These are phyloP conservation scores for Glycine latifolia DNA, from an alignment of 306 rosid genomes.

Conservation along the genomic window DNA sequence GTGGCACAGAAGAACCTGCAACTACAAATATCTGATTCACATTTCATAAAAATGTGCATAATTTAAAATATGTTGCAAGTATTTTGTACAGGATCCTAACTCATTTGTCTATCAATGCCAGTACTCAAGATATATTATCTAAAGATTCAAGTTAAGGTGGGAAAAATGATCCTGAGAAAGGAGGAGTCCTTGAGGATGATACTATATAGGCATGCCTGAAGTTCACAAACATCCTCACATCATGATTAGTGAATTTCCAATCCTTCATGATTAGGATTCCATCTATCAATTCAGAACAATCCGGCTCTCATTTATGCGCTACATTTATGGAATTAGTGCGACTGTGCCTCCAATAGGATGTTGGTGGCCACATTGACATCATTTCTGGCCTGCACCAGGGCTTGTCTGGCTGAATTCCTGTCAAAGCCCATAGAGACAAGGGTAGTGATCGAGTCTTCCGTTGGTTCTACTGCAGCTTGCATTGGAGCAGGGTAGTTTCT, in stretches of 20 bases:
- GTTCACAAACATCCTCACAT: conserved; percentile 53
- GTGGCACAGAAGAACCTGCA: conserved; percentile 8
- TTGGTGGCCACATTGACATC: conserved; percentile 91
- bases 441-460: conserved; percentile 81
- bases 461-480: conserved; percentile 71
- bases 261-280: conserved; percentile 30
- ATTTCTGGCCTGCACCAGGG: conserved; percentile 89
- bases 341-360: conserved; percentile 88
- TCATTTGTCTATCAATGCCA: conserved; percentile 39
- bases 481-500: conserved; percentile 69
- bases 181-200: conserved; percentile 46
- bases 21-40: conserved; percentile 41
- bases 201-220: conserved; percentile 42
- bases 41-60: conserved; percentile 34
- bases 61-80: conserved; percentile 47
- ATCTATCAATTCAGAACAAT: conserved; percentile 40
- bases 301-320: conserved; percentile 34
- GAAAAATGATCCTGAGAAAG: conserved; percentile 44
- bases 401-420: conserved; percentile 89
- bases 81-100: conserved; percentile 65
- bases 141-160: conserved; percentile 49
- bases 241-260: conserved; percentile 51
- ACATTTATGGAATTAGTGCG: conserved; percentile 56
- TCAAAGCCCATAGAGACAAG: conserved; percentile 97
- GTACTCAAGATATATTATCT: conserved; percentile 49